Base-by-base conservation (phyloP, 2,329 filamentous ascomycete genomes). In the Xylariaceae sp. region DNA sequence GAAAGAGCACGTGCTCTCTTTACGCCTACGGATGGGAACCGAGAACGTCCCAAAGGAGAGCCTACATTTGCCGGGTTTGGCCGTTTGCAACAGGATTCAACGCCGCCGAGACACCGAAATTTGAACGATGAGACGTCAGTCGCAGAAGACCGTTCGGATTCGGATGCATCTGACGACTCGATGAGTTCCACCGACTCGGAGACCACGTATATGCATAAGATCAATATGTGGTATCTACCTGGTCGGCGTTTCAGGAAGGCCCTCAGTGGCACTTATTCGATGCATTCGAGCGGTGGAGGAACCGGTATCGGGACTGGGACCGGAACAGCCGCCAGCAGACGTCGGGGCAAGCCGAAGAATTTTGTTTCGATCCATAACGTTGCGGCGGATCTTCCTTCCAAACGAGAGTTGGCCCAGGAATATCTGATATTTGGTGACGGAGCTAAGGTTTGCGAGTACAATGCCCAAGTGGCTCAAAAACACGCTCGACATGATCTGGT, bases 381-480 rank as follows among this genome's bases (percentile, higher is more conserved):
- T 22, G 79, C 81, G 10, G 73, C 80, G 42, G 67, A 90, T 11
- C 71, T 96, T n/a, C 91, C 91, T 0, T 87, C 89, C 2, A 94
- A 90, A 66, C 78, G 78, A 51, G 77, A 83, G 47, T 78, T 96
- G 53, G 94, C 90, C 2, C 74, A 82, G 49, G 81, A 87, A 57
- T 99, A 97, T 68, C 80, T 79, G 19, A 87, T 96, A 12, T 91
- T 94, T 65, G 90, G 90, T 3, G 83, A 90, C 53, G 86, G 87
- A 1, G 80, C 83, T n/a, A 80, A 86, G 35, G 83, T 96, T 3
- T 97, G 92, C 67, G 76, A 81, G 40, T 86, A 95, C 61, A 99
- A 99, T 66, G 89, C 90, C 9, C 71, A 72, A 1, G 83, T 95
- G 41, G 91, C 92, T 9, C 77, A 83, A 57, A 84, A 82, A 54